Conservation (phyloP, 2,329 filamentous ascomycete species). For the Pseudocercospora fuligena region DNA sequence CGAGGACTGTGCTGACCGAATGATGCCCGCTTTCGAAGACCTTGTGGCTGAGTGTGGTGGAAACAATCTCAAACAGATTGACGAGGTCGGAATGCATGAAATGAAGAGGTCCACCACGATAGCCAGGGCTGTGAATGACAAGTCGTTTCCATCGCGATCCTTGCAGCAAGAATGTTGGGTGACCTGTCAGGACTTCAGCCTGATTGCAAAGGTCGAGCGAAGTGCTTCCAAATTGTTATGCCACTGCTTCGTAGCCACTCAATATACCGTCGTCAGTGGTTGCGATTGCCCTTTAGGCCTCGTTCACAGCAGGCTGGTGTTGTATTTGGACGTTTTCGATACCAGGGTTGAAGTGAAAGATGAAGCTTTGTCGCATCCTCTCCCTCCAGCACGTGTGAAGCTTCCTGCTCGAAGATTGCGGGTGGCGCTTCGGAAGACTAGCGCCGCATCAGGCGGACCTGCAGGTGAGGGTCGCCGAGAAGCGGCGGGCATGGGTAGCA, state of each 20-base stretch:
- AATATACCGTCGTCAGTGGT: no score
- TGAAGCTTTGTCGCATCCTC: slow-evolving; percentile 1
- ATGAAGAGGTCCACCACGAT: background rate
- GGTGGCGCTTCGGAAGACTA: slow-evolving; percentile 17
- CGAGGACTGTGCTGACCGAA: background rate
- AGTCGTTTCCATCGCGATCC: background rate
- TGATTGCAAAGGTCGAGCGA: background rate
- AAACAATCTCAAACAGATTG: background rate
- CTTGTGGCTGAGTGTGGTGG: background rate
- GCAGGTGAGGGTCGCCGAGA: slow-evolving; percentile 11
- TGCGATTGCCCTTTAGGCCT: no score
- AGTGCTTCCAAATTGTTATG: no score
- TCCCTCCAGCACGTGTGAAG: slow-evolving; percentile 14
- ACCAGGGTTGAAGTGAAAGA: background rate
- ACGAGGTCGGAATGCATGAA: background rate
- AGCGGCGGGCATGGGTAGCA: background rate
- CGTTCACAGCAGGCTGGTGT: background rate
- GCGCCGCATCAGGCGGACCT: slow-evolving; percentile 11
- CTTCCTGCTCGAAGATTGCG: background rate
- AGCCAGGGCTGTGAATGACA: background rate
- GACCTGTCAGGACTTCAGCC: background rate
- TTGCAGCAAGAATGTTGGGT: no score
- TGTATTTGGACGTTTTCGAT: background rate
- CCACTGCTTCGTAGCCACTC: no score
- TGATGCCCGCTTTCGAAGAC: background rate